Evolutionary conservation across 164 flowering plant species (phyloP), one percentile per base, ranked within the genome.

Genomic region (Tetrastigma voinierianum): DNA sequence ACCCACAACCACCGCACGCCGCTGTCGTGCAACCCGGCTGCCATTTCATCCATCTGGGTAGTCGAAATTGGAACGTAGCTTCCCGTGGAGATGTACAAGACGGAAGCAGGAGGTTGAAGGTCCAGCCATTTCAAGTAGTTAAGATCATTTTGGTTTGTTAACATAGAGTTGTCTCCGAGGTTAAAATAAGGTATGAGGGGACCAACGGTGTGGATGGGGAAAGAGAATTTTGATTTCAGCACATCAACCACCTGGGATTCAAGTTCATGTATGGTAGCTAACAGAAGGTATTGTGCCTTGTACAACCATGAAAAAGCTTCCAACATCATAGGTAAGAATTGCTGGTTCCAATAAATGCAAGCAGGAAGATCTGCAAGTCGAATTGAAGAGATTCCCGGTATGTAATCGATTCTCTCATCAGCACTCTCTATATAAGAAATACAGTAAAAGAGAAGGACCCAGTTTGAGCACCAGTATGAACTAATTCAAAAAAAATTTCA

Each of bases 1-100:
- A 83, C 84, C 76, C 77, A 77, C 64, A 81, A 52, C 61, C 11
- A 81, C 10, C 67, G 55, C 17, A 75, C 73, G 7, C 78, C 76
- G 24, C 81, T 81, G 19, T 65, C 23, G 2, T 54, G 12, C 54
- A 81, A 1, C 11, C 79, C 84, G 10, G 69, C 76, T 0, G 23
- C 70, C 13, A 81, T 65, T 68, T 81, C 84, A 21, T 75, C 77
- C 74, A 70, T 65, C 58, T 81, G 84, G 20, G 70, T 55, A 9
- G 19, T 52, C 1, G 82, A 78, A 64, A 78, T 67, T 18, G 80
- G 69, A 10, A 78, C 65, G 48, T 71, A 76, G 59, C 84, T 81
- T 15, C 84, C 82, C 65, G 73, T 5, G 0, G 84, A 78, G 51
- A 81, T 53, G 59, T 81, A 78, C 59, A 78, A 52, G 9, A 81